These are phyloP conservation scores for Spergularia marina DNA, from an alignment of 148 eudicot genomes.

Conservation along the genomic window DNA sequence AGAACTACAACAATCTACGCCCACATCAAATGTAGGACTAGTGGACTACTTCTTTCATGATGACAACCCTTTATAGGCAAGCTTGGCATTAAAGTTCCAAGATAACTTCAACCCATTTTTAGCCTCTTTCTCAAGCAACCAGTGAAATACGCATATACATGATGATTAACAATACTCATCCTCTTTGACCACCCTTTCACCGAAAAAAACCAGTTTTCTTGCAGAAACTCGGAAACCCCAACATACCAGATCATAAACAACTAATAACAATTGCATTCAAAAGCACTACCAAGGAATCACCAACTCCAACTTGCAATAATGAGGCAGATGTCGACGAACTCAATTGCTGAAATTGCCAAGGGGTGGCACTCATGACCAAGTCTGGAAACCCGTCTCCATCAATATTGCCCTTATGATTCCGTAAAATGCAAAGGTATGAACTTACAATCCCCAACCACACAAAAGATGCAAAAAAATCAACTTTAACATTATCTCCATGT, in stretches of 20 bases:
- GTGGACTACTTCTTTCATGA: slow-evolving; percentile 1
- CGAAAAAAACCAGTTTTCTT: neutral
- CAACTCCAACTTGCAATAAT: neutral
- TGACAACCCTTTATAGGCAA: neutral
- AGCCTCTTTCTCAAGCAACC: neutral
- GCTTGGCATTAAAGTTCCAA: neutral
- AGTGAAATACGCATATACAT: too few relatives aligned
- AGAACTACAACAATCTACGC: slow-evolving; percentile 1
- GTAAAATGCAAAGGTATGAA: neutral
- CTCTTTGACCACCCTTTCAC: slow-evolving; percentile 7
- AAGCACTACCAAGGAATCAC: neutral
- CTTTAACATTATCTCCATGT: neutral
- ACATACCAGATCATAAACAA: slow-evolving; percentile 3
- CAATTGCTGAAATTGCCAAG: too few relatives aligned
- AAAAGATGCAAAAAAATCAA: neutral
- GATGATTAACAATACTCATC: too few relatives aligned
- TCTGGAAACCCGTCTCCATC: neutral
- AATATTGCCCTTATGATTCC: neutral
- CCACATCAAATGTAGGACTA: slow-evolving; percentile 4
- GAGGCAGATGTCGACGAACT: neutral
- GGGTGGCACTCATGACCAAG: too few relatives aligned
- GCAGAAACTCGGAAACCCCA: slow-evolving; percentile 14
- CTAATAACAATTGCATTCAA: neutral
- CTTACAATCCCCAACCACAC: neutral
- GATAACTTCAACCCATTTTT: too few relatives aligned